phyloP scores from a whole-genome alignment of 768 basidiomycete genomes.

The Termitomyces sp. region DNA sequence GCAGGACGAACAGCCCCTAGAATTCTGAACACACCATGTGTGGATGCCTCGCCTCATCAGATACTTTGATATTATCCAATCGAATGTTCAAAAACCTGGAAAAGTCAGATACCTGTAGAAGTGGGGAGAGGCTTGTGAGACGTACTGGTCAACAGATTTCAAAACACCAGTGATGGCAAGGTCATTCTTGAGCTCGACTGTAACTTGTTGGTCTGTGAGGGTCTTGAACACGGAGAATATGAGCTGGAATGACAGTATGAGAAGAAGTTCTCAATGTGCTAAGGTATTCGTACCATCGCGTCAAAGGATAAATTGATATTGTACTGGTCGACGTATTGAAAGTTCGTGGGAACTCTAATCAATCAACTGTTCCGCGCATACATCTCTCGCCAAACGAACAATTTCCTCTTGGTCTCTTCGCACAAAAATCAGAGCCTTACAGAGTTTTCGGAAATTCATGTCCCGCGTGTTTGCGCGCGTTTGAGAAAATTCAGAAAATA shows the following conservation, averaged over 20 bases:
- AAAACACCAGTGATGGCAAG: conserved; percentile 92
- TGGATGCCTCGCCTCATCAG: conserved; percentile 91
- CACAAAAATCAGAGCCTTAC: no score
- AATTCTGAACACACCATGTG: conserved; percentile 74
- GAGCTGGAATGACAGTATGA: conserved; percentile 47
- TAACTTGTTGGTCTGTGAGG: conserved; percentile 94
- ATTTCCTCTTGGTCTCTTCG: no score
- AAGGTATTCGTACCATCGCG: conserved; percentile 8
- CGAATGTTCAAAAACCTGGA: conserved; percentile 92
- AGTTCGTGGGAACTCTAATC: neutral
- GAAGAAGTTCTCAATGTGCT: neutral
- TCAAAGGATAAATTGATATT: neutral
- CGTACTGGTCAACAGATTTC: conserved; percentile 97
- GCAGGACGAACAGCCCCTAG: neutral
- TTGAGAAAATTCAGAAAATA: no score
- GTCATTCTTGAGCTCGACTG: conserved; percentile 98
- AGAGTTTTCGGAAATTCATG: no score
- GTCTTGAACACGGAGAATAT: conserved; percentile 99
- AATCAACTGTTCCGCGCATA: no score
- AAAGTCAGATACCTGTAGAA: neutral
- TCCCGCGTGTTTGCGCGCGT: no score
- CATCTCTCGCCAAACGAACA: no score
- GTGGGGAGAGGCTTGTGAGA: neutral
- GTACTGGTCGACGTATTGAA: neutral
- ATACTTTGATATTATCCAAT: conserved; percentile 88